Evolutionary conservation across 805 yeast species (phyloP).

Genomic region (Saturnispora ahearnii): DNA sequence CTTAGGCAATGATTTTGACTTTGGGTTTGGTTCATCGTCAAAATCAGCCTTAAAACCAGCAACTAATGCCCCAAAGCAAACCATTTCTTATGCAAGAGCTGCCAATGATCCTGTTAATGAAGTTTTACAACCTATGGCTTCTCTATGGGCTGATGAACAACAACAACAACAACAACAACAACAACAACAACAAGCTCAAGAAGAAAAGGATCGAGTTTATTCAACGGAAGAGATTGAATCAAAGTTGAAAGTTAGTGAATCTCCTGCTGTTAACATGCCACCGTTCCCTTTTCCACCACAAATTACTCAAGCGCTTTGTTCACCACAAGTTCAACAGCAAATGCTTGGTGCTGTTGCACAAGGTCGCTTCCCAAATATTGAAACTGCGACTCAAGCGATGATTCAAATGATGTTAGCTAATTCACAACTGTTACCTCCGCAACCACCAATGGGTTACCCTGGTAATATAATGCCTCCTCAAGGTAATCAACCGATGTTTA

Average conservation of each 20-base stretch:
- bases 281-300: constrained; percentile 21
- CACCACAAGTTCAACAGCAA: constrained; percentile 24
- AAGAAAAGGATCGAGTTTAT: constrained; percentile 37
- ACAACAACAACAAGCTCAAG: constrained; percentile 11
- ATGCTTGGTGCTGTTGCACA: constrained; percentile 26
- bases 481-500: constrained; percentile 14
- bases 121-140: constrained; percentile 58
- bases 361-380: constrained; percentile 26
- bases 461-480: constrained; percentile 6
- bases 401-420: constrained; percentile 24
- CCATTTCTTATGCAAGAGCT: constrained; percentile 36
- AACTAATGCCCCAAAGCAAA: constrained; percentile 22
- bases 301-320: constrained; percentile 14
- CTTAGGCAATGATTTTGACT: constrained; percentile 54
- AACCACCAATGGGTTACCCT: constrained; percentile 11
- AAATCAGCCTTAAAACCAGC: constrained; percentile 12
- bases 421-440: constrained; percentile 8
- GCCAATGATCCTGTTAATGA: constrained; percentile 31
- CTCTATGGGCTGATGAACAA: constrained; percentile 47
- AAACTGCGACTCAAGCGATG: constrained; percentile 27
- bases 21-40: constrained; percentile 33
- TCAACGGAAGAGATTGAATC: constrained; percentile 85
- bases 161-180: constrained; percentile 14
- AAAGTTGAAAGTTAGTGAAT: constrained; percentile 39
- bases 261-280: constrained; percentile 19